Evolutionary conservation across 2,329 filamentous ascomycete species (phyloP).

Genomic region (Incumbomyces delicatus): DNA sequence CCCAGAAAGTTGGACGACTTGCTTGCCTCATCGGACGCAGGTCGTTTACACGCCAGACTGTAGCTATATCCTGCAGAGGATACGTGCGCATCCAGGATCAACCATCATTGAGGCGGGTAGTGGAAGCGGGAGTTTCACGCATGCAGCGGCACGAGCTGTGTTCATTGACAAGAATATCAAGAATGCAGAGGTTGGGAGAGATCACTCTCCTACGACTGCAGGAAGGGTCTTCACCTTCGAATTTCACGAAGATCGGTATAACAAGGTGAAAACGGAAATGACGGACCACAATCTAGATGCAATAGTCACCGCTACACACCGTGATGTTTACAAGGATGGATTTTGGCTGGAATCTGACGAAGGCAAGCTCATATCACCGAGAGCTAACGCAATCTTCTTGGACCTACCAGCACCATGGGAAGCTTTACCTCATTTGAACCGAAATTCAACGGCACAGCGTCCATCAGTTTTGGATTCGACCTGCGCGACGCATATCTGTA

Average conservation of each 20-base stretch:
- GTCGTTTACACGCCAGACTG: constrained; percentile 46
- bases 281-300: constrained; percentile 33
- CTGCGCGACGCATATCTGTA: constrained; percentile 71
- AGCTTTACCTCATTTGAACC: constrained; percentile 38
- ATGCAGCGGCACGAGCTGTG: constrained; percentile 40
- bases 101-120: constrained; percentile 43
- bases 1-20: constrained; percentile 41
- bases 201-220: constrained; percentile 1
- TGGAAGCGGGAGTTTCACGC: constrained; percentile 43
- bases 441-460: constrained; percentile 24
- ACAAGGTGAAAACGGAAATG: constrained; percentile 34
- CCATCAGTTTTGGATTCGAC: constrained; percentile 56
- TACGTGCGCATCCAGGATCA: constrained; percentile 37
- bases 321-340: constrained; percentile 41
- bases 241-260: constrained; percentile 37
- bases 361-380: constrained; percentile 29
- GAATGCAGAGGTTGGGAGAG: background rate
- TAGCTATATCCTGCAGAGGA: constrained; percentile 42
- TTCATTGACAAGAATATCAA: constrained; percentile 30
- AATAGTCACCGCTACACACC: constrained; percentile 37
- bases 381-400: constrained; percentile 39
- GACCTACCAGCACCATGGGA: constrained; percentile 44
- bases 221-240: constrained; percentile 43
- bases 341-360: constrained; percentile 28
- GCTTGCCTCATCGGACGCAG: constrained; percentile 43